Evolutionary conservation across 495 filamentous ascomycete species (phyloP), one percentile per base, ranked within the genome.

Genomic region (Neurospora sp.): DNA sequence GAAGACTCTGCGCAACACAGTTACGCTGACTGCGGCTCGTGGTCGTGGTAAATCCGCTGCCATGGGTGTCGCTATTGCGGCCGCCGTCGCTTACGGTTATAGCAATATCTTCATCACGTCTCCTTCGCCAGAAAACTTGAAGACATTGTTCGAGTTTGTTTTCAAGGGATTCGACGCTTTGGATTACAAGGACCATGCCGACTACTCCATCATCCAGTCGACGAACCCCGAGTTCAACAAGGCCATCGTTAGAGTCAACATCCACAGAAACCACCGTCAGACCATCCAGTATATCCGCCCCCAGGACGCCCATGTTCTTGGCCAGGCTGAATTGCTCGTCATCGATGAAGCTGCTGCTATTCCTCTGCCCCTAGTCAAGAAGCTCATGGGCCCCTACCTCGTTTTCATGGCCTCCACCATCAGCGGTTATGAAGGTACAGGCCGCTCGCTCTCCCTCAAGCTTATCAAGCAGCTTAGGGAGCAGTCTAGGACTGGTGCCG

Each of bases 391-490:
- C 0, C 96, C 94, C n/a, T 99, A 98, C 81, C 85, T 98, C 31
- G 94, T 98, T 4, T 99, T 99, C 84, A 99, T 99, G 96, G 94
- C 96, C 5, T 98, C 96, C 1, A 99, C 96, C 16, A 97, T 99
- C 83, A 98, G 97, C 78, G 96, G 96, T 71, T 99, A 99, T 79
- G 96, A 99, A 83, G 96, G 96, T 75, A 99, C 96, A 4, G 96
- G 96, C 39, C 88, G 96, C 46, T 98, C 95, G 2, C 86, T 99
- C 2, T 98, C 96, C 4, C 82, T 99, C 54, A 99, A 99, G 82
- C 86, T 99, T 74, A 98, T 99, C 74, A 94, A 98, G 77, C 96
- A 99, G 82, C 89, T 99, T 40, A 91, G 96, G 69, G 96, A 99
- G 77, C 94, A 98, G 78, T 96, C 96, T 23, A 88, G 89, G 31